Evolutionary conservation across 2,329 filamentous ascomycete genomes (phyloP).

Genomic region (Didymella sp.): DNA sequence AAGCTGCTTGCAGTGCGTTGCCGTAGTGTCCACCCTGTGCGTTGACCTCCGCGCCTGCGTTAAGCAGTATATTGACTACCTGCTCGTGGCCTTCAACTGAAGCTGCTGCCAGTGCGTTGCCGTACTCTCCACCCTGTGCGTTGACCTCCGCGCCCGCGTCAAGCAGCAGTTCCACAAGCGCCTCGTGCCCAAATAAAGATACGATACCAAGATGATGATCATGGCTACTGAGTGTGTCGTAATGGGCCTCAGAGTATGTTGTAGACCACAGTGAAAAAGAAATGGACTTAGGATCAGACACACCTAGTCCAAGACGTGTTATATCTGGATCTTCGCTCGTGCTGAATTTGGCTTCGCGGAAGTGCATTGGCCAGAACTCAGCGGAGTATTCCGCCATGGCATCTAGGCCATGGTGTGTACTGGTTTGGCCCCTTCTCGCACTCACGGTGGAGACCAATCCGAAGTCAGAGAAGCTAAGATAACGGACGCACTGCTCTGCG

Average conservation of each 20-base stretch:
- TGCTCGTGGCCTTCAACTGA: too few species aligned
- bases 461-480: constrained; percentile 18
- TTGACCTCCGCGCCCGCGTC: too few species aligned
- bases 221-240: too few species aligned
- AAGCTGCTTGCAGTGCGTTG: too few species aligned
- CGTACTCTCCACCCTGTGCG: too few species aligned
- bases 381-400: constrained; percentile 20
- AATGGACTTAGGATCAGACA: not conserved
- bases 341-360: constrained; percentile 17
- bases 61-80: too few species aligned
- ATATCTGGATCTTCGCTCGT: constrained; percentile 5
- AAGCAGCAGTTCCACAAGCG: too few species aligned
- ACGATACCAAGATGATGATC: not conserved
- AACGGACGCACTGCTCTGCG: constrained; percentile 21
- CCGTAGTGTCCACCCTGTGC: too few species aligned
- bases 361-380: constrained; percentile 20
- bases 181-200: not conserved
- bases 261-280: not conserved
- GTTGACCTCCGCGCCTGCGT: too few species aligned
- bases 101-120: too few species aligned
- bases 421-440: not conserved
- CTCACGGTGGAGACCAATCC: not conserved
- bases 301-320: not conserved
- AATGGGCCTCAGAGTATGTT: not conserved
- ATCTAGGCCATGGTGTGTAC: not conserved